Conservation (phyloP, 148 eudicot species). For the Vaccinium macrocarpon region DNA sequence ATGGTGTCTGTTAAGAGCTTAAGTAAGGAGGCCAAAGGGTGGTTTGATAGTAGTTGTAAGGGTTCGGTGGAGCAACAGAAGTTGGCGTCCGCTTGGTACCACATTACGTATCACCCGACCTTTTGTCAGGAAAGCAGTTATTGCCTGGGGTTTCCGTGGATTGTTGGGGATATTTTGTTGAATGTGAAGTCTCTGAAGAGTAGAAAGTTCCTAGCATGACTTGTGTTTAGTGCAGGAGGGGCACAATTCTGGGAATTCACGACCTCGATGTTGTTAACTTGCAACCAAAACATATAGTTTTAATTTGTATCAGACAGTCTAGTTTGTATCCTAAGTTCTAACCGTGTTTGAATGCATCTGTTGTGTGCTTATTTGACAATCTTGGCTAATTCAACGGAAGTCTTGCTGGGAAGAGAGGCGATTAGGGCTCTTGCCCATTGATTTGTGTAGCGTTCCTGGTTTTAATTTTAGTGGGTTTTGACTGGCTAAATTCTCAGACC, state of each 20-base stretch:
- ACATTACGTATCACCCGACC: conserved; percentile 72
- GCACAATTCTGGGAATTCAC: neutral
- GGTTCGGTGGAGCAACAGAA: conserved; percentile 33
- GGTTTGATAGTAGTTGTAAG: conserved; percentile 65
- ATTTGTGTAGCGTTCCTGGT: neutral
- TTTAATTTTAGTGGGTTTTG: neutral
- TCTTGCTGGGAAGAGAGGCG: neutral
- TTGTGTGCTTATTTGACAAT: neutral
- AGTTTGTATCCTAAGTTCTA: neutral
- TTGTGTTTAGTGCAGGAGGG: neutral
- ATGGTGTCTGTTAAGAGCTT: conserved; percentile 62
- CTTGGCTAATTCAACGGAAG: neutral
- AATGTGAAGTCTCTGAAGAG: conserved; percentile 49
- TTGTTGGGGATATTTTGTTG: conserved; percentile 64
- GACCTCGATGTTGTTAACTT: neutral
- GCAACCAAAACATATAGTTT: neutral
- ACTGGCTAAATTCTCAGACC: too few relatives aligned
- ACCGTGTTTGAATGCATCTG: neutral
- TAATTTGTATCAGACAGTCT: neutral
- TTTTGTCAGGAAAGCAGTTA: conserved; percentile 49
- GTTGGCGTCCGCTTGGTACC: conserved; percentile 95
- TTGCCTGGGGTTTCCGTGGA: conserved; percentile 92
- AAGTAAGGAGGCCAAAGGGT: conserved; percentile 69
- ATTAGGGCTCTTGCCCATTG: neutral
- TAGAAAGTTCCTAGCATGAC: conserved; percentile 16